Base-by-base conservation (phyloP, 129 eudicot species). In the Silybum marianum region DNA sequence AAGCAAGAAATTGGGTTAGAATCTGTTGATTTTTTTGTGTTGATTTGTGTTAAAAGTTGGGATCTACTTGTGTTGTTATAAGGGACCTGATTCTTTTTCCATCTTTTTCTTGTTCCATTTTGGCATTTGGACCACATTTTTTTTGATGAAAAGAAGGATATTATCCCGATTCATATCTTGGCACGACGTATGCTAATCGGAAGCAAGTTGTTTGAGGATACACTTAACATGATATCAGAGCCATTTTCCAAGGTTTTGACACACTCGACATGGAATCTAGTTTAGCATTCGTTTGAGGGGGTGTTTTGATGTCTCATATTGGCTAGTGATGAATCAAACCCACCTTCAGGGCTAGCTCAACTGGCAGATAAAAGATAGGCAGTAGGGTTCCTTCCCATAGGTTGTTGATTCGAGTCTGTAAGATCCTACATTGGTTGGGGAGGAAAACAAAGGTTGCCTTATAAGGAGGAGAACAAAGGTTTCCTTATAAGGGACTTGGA, bases 91-190 rank as follows among this genome's bases (percentile, higher is more conserved):
- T 84, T 84, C 88, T 78, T 32, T 32, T 73, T 74, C 74, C 58
- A 81, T 82, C 84, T 38, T 78, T 83, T 70, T 78, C 22, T 77
- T 75, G 84, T 84, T 89, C 78, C 68, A 69, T 48, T 19, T 21
- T 30, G 46, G 63, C 66, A 77, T 82, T 71, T 82, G 85, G 91
- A 82, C 87, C 80, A 73, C 40, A 82, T 85, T 72, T 67, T 72
- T 67, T 71, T 81, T 63, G 62, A 69, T 84, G 76, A 38, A 84
- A 84, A 82, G 86, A 65, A 75, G 38, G 79, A 65, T 75, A 72
- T 77, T 73, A 85, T 58, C 58, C 82, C 63, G 83, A 65, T 36
- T 51, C 63, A 62, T 77, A 81, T 80, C 85, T 77, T 68, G 63
- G 69, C 25, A 40, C 69, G 23, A 38, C 62, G 13, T 62, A 74